Conservation (phyloP, 2,329 filamentous ascomycete genomes). For the Exophiala aquamarina region DNA sequence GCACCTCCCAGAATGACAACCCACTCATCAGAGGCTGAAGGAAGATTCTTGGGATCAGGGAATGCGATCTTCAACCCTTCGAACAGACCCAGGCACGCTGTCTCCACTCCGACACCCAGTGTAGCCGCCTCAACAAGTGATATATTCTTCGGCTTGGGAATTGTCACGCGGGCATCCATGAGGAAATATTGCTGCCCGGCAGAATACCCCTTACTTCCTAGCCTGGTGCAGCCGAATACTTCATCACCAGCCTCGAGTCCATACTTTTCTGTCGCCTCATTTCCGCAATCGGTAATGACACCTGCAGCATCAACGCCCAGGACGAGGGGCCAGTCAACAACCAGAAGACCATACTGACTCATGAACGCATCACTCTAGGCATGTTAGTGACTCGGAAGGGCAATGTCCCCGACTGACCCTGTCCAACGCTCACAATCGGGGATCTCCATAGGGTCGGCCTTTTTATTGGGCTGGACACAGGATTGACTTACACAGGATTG, state of each 20-base stretch:
- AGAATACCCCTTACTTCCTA: constrained; percentile 29
- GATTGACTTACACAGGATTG: constrained; percentile 33
- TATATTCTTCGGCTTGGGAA: constrained; percentile 33
- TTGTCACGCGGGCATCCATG: constrained; percentile 32
- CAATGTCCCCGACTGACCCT: background rate
- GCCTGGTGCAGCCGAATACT: constrained; percentile 34
- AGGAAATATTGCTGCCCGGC: constrained; percentile 35
- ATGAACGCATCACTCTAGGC: constrained; percentile 31
- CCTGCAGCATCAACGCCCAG: constrained; percentile 33
- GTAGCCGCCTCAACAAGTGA: constrained; percentile 32
- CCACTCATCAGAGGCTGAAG: constrained; percentile 31
- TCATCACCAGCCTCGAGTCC: constrained; percentile 33
- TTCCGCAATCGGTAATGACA: constrained; percentile 32
- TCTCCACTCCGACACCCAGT: constrained; percentile 30
- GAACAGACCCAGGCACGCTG: constrained; percentile 29
- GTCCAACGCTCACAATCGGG: background rate
- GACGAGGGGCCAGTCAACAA: constrained; percentile 33
- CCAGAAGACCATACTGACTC: constrained; percentile 29
- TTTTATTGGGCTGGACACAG: background rate
- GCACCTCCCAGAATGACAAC: constrained; percentile 35
- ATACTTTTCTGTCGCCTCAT: constrained; percentile 28
- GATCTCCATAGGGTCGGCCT: no score
- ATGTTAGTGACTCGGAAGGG: constrained; percentile 6
- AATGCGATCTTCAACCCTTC: constrained; percentile 27
- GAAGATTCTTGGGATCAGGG: constrained; percentile 23